phyloP scores from a whole-genome alignment of 208 protist species.

The Crithidia sp. region DNA sequence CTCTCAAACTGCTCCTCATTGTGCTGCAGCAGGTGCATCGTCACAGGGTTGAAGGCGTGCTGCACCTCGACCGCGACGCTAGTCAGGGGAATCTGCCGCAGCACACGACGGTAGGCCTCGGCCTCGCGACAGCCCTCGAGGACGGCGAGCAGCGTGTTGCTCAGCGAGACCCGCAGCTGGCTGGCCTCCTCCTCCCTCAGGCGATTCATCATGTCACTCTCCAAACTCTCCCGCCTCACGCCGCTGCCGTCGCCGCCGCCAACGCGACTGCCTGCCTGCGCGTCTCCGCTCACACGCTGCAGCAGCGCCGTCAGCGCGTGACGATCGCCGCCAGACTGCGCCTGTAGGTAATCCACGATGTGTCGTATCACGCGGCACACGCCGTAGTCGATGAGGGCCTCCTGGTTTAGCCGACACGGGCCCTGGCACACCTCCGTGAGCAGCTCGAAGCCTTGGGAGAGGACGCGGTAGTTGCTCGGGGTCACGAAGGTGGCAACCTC shows the following conservation, averaged over 20 bases:
- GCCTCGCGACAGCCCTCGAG: constrained; percentile 73
- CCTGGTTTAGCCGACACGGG: constrained; percentile 89
- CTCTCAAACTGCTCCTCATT: constrained; percentile 47
- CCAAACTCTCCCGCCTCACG: neutral
- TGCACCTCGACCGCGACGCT: constrained; percentile 54
- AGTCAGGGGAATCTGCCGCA: constrained; percentile 65
- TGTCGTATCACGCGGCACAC: constrained; percentile 52
- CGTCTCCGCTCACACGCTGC: constrained; percentile 1
- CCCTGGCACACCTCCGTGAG: constrained; percentile 94
- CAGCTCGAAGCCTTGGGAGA: constrained; percentile 75
- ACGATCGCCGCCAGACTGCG: constrained; percentile 13
- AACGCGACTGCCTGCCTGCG: neutral
- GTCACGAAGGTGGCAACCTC: constrained; percentile 59
- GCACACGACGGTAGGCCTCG: constrained; percentile 48
- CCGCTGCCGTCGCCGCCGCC: neutral
- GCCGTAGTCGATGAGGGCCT: constrained; percentile 62
- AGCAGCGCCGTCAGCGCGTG: constrained; percentile 11
- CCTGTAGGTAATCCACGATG: constrained; percentile 40
- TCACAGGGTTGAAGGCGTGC: constrained; percentile 29
- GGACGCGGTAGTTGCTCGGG: constrained; percentile 49
- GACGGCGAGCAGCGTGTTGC: constrained; percentile 65
- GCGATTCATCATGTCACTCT: constrained; percentile 34
- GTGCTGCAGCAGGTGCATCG: constrained; percentile 40
- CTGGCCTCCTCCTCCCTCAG: constrained; percentile 45
- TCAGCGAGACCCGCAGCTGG: constrained; percentile 55